Base-by-base conservation (phyloP, 2,329 filamentous ascomycete species). In the Paraphaeosphaeria minitans region DNA sequence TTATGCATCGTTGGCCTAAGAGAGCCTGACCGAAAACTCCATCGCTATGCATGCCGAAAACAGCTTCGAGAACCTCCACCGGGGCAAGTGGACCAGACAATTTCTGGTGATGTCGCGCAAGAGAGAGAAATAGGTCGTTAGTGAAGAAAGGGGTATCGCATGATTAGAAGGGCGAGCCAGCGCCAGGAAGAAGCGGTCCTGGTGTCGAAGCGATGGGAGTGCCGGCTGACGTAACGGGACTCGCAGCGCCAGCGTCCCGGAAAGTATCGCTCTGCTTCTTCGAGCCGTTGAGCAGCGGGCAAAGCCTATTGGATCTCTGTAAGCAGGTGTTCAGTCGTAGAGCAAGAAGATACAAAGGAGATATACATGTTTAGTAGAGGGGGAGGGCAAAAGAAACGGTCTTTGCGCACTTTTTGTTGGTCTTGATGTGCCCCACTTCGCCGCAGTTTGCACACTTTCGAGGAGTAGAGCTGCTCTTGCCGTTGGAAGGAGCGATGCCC, bases 391-490 rank as follows among this genome's bases (percentile, higher is more conserved):
- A 54, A 41, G 41, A 53, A 49, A 42, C 22, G 27, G 29, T 37
- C 46, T 33, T 56, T 35, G n/a, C 66, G 51, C 60, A 95, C 92
- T 97, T 98, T 82, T 97, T 96, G 83, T 98, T 98, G 49, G 94
- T 98, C 80, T 97, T 97, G 83, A 99, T 99, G 74, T 99, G 95
- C 33, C 95, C 95, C 55, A 96, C 90, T 77, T 95, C 91, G 52
- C 95, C 95, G 79, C 95, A 99, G 78, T 97, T 98, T 66, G 95
- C 95, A 80, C 95, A 99, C 81, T 98, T 98, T 70, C 96, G 86
- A 56, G 84, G 83, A 12, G 87, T 89, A 46, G 82, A 82, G 37
- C 81, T 82, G 33, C 75, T 75, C 53, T 80, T 80, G 46, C 73
- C 74, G 75, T 78, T 24, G 69, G 69, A 51, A 67, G 73, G 65